Base-by-base conservation (phyloP, 1,139 yeast genomes). In the Geotrichum armillariae region DNA sequence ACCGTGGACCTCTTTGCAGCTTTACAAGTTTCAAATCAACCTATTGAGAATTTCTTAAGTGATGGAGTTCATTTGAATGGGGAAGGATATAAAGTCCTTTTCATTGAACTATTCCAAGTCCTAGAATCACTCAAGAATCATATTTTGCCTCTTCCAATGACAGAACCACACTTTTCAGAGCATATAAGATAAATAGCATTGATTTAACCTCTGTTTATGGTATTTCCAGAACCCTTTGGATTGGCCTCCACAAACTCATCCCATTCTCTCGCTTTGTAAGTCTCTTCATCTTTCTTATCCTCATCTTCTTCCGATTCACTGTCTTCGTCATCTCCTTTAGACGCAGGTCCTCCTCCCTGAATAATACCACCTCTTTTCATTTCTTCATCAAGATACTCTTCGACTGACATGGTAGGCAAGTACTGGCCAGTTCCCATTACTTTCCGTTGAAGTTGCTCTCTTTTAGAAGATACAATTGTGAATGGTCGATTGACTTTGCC, bases 371-470 rank as follows among this genome's bases (percentile, higher is more conserved):
- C 97, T 60, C 86, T 82, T 14, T 83, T 82, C 59, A 86, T 73
- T 64, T 93, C 99, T 60, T 87, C 82, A 49, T 90, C 95, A 48
- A 93, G 73, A 57, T 86, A 85, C 60, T 93, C 97, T 58, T 93
- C 99, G 0, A 94, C 93, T 0, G 96, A 75, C 95, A 94, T 89
- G 0, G 97, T 88, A 1, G 99, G 99, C 35, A 93, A 73, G 33
- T 79, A 82, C 67, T 93, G 98, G 0, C 98, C 99, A 1, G 95
- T 88, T 1, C 98, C 97, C 62, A 80, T 82, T 0, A 91, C 96
- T 58, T 82, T 80, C 23, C 74, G 70, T 52, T 76, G 74, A 20
- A 88, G 60, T 41, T 82, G 79, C 22, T 82, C 78, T 49, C 86
- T 75, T 40, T 73, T 69, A 4, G 82, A 73, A 20, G 63, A 55